Evolutionary conservation across 768 basidiomycete genomes (phyloP).

Genomic region (Cystobasidium onofrii): DNA sequence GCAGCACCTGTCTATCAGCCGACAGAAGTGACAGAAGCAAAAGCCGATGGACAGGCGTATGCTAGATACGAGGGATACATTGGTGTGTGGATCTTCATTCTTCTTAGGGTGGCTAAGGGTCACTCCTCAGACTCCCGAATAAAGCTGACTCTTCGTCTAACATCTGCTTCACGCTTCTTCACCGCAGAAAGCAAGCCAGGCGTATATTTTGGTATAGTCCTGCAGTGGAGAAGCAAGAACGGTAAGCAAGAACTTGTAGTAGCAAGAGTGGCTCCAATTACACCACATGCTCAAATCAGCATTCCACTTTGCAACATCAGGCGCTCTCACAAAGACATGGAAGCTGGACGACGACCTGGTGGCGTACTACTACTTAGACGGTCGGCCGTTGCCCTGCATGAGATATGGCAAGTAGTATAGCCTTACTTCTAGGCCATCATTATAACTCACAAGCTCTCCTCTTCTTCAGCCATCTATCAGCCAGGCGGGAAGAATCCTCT

Average conservation of each 20-base stretch:
- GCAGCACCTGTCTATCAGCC: not conserved
- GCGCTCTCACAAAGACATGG: slow-evolving; percentile 13
- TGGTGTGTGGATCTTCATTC: not conserved
- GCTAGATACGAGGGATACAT: slow-evolving; percentile 2
- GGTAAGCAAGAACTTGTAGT: not conserved
- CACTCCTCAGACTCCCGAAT: not conserved
- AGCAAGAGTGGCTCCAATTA: no score
- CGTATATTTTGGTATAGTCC: slow-evolving; percentile 7
- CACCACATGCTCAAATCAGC: not conserved
- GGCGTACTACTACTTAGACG: slow-evolving; percentile 25
- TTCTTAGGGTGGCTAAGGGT: not conserved
- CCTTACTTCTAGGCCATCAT: no score
- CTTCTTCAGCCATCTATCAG: not conserved
- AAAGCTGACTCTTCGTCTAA: not conserved
- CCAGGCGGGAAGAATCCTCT: slow-evolving; percentile 29
- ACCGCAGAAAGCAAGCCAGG: slow-evolving; percentile 15
- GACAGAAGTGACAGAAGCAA: not conserved
- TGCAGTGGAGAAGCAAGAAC: slow-evolving; percentile 18
- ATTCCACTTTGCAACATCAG: not conserved
- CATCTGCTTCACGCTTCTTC: not conserved
- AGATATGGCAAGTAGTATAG: not conserved
- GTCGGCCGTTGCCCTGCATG: slow-evolving; percentile 14
- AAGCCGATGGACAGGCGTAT: not conserved
- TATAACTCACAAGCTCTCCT: not conserved
- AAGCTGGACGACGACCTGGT: slow-evolving; percentile 9